phyloP scores from a whole-genome alignment of 2,329 filamentous ascomycete genomes.

The Rhexocercosporidium sp. region DNA sequence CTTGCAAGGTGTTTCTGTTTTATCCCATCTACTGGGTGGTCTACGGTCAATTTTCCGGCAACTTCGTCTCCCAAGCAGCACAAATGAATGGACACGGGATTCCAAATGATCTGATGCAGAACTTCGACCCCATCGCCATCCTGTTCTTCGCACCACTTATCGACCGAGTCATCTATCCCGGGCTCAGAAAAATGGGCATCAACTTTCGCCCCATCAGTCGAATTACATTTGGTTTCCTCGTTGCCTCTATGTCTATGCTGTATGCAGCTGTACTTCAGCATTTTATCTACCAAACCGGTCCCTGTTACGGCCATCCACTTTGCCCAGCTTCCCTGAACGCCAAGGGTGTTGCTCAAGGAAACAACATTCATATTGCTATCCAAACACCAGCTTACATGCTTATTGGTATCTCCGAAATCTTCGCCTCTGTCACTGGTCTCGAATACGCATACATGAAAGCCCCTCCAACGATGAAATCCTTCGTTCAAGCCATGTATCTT shows the following conservation, averaged over 20 bases:
- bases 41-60: constrained; percentile 62
- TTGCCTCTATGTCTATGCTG: constrained; percentile 56
- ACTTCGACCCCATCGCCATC: constrained; percentile 64
- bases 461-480: constrained; percentile 77
- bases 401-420: constrained; percentile 61
- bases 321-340: constrained; percentile 4
- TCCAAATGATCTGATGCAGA: constrained; percentile 65
- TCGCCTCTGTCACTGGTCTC: constrained; percentile 64
- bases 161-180: constrained; percentile 60
- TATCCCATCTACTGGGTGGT: constrained; percentile 68
- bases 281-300: constrained; percentile 62
- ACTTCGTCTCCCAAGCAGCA: constrained; percentile 62
- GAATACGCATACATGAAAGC: constrained; percentile 82
- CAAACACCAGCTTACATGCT: constrained; percentile 55
- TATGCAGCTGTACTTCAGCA: constrained; percentile 62
- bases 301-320: constrained; percentile 56
- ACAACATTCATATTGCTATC: constrained; percentile 51
- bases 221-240: constrained; percentile 67
- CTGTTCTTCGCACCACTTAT: constrained; percentile 61
- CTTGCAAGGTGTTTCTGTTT: constrained; percentile 64
- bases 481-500: constrained; percentile 74
- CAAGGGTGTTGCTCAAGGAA: constrained; percentile 52
- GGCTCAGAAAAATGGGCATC: constrained; percentile 57
- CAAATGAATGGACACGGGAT: constrained; percentile 57
- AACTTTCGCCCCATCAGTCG: constrained; percentile 62